Conservation (phyloP, 139 green algal genomes). For the Chlorella sorokiniana region DNA sequence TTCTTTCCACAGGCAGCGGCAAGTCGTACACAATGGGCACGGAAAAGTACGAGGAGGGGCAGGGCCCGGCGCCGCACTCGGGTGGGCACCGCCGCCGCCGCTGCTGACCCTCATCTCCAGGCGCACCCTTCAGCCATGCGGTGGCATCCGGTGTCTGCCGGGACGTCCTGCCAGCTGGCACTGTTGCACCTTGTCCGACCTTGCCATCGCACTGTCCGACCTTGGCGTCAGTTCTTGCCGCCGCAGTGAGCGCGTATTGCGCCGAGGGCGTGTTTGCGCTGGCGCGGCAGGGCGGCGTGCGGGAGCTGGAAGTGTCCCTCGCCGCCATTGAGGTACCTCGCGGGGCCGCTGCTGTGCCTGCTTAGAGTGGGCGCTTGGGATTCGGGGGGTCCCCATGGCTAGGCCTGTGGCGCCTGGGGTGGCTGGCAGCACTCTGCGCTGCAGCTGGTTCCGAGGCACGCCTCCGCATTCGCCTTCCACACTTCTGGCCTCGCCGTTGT, state of each 20-base stretch:
- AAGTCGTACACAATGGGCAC: constrained; percentile 37
- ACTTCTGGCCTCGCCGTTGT: too few species aligned
- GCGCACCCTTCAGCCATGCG: not conserved
- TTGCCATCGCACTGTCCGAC: not conserved
- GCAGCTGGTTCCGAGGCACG: too few species aligned
- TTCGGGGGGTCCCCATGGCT: too few species aligned
- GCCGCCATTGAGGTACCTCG: constrained; percentile 17
- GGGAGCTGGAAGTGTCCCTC: constrained; percentile 13
- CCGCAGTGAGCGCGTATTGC: constrained; percentile 25
- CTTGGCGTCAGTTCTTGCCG: not conserved
- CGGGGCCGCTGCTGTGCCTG: not conserved
- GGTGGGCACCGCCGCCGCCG: not conserved
- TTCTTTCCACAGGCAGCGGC: constrained; percentile 12
- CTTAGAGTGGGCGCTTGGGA: too few species aligned
- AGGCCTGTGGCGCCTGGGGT: too few species aligned
- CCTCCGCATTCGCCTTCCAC: too few species aligned
- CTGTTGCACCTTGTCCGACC: not conserved
- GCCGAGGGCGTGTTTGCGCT: constrained; percentile 30
- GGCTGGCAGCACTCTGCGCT: too few species aligned
- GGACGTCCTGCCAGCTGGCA: not conserved
- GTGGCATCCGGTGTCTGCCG: not conserved
- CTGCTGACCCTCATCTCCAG: not conserved
- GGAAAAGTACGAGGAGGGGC: not conserved
- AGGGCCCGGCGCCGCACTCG: not conserved
- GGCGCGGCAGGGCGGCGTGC: constrained; percentile 4